Percentiles rank a stretch among this genome's conserved stretches.
Conservation (phyloP, 78 protist genomes). For the Polysphondylium violaceum region DNA sequence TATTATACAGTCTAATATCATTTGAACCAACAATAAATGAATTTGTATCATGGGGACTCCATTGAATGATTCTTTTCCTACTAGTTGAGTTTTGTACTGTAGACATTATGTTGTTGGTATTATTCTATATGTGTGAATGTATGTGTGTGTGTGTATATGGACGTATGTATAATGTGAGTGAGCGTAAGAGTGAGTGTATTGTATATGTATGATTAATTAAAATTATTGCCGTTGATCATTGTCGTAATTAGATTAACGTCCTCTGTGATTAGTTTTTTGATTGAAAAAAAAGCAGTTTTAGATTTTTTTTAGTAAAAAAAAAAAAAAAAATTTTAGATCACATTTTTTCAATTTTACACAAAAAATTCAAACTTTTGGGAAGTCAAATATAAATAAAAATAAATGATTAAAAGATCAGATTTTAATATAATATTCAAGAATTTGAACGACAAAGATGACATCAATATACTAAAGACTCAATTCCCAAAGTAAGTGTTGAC, state of each 20-base stretch:
- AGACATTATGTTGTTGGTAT: not conserved
- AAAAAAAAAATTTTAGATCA: not conserved
- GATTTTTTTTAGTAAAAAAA: not conserved
- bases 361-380: not conserved
- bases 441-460: conserved; percentile 63
- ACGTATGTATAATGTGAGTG: not conserved
- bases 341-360: not conserved
- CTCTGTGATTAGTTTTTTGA: no score
- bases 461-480: conserved; percentile 2
- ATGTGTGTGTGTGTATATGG: not conserved
- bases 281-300: no score
- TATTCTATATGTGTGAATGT: not conserved
- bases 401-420: conserved; percentile 36
- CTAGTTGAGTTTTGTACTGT: not conserved
- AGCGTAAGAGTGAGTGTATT: not conserved
- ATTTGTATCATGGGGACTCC: conserved; percentile 61
- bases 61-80: conserved; percentile 40
- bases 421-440: conserved; percentile 27
- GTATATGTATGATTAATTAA: not conserved
- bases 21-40: conserved; percentile 60
- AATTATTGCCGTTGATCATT: no score
- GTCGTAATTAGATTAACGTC: no score
- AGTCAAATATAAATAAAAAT: not conserved
- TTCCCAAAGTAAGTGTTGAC: conserved; percentile 22
- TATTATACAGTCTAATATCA: conserved; percentile 66